phyloP scores from a whole-genome alignment of 1,139 yeast genomes.

The Pichia sp. region DNA sequence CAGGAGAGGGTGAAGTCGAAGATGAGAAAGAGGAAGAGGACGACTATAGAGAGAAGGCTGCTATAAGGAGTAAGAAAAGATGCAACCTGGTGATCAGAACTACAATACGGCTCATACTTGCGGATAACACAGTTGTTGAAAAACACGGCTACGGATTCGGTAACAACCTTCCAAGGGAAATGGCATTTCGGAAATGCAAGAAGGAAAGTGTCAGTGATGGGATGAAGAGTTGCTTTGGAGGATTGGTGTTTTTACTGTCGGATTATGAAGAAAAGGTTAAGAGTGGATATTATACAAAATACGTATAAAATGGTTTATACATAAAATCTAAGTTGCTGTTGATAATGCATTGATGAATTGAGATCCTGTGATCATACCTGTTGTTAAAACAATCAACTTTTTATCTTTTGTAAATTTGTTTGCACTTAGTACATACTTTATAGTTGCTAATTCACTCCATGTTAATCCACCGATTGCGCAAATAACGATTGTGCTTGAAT shows the following conservation, averaged over 20 bases:
- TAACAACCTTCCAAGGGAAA: conserved; percentile 34
- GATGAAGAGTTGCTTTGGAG: conserved; percentile 36
- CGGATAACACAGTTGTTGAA: conserved; percentile 48
- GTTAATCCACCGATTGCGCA: conserved; percentile 76
- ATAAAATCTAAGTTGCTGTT: background rate
- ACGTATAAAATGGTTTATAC: conserved; percentile 2
- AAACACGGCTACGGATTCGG: conserved; percentile 44
- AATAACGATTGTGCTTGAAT: conserved; percentile 44
- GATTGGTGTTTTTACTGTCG: conserved; percentile 29
- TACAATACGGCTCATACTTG: conserved; percentile 40
- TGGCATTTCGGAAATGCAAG: conserved; percentile 44
- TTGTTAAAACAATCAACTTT: conserved; percentile 52
- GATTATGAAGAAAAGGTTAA: conserved; percentile 33
- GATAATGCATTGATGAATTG: conserved; percentile 35
- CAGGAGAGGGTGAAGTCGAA: conserved; percentile 7
- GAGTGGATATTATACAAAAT: conserved; percentile 28
- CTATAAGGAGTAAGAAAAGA: background rate
- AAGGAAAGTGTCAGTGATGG: conserved; percentile 56
- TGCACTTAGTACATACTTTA: conserved; percentile 52
- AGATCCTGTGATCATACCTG: conserved; percentile 52
- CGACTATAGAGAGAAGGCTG: no score
- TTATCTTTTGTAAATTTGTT: conserved; percentile 38
- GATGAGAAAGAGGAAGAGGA: conserved; percentile 1
- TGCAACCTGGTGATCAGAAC: conserved; percentile 25
- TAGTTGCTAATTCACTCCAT: conserved; percentile 68